Evolutionary conservation across 345 rosid genomes (phyloP), one percentile per base, ranked within the genome.

Genomic region (Citrus mangshanensis): DNA sequence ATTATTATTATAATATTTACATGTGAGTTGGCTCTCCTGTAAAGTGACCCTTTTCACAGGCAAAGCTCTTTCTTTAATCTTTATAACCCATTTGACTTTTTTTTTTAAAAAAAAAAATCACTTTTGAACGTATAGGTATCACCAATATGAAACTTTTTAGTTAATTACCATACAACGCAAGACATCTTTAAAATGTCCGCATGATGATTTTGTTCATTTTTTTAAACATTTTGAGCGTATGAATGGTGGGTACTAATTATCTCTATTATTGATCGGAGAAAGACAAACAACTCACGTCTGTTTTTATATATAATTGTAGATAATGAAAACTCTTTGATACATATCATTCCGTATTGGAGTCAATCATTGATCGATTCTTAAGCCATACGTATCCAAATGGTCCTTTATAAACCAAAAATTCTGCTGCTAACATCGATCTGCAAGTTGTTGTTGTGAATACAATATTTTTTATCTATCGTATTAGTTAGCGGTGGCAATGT

Each of bases 251-350:
- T n/a, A n/a, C n/a, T 46, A 13, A 13, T 46, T 0, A 3, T 54
- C 81, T 75, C 86, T 51, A 84, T 84, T 55, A 84, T 84, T 84
- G 87, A 79, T 61, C 74, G 49, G 70, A 76, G 64, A 77, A 56
- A 64, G 84, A 75, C 79, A 81, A 77, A 66, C 49, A 35, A 38
- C 73, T 74, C 77, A 83, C 85, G 83, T 80, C 74, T 83, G 72
- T 37, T n/a, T 22, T 9, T 40, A 1, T 40, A 40, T 62, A 6
- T 35, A 74, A 40, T 65, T 58, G n/a, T 66, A 58, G 60, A 79
- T 65, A 27, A 70, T 14, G 1, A 77, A 35, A 34, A 35, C 22
- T 34, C 38, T 32, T 28, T 55, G 46, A 72, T 56, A 6, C 9
- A 34, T 56, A 55, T 56, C n/a, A 12, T 12, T 46, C 51, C 34